Evolutionary conservation across 768 basidiomycete species (phyloP), one percentile per base, ranked within the genome.

Genomic region (Galerina sulciceps): DNA sequence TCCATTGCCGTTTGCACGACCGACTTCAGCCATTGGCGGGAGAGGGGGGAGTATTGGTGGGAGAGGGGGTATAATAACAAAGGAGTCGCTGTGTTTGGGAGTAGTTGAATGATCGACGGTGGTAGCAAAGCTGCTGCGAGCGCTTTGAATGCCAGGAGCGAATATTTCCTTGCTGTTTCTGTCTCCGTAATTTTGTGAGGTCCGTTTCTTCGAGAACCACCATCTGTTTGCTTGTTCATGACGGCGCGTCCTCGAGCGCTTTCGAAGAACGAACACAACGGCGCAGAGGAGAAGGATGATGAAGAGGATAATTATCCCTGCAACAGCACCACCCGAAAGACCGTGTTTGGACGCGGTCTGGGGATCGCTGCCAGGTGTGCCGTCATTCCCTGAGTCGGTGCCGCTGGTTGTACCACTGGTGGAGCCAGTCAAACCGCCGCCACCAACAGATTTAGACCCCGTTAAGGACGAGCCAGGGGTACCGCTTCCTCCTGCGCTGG

Each of bases 71-170:
- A 31, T 31, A 10, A 74, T 59, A 17, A 57, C 22, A 31, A 54
- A 48, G 38, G 46, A n/a, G n/a, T 31, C 26, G 2, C 36, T 9
- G 22, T 20, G 44, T 22, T 35, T 35, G 34, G 58, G 31, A 56
- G 40, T 17, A n/a, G 45, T 34, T 20, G 60, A 49, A 34, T 58
- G 58, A 53, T 86, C 84, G 64, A 80, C 77, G n/a, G 79, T 82
- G 15, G 87, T 88, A 15, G 79, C 88, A 51, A 88, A 89, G 71
- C 86, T 88, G 70, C 87, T 88, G 48, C 85, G 78, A 2, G 75
- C 69, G 46, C 73, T 78, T 43, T 57, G 61, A 18, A 69, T 67
- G 53, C 73, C 73, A 13, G 53, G 40, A 14, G 60, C 55, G 2
- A 59, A 53, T 37, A 65, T 66, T 43, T 63, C 54, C 31, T 55